phyloP scores from a whole-genome alignment of 768 basidiomycete species.

The Hortiboletus campestris region DNA sequence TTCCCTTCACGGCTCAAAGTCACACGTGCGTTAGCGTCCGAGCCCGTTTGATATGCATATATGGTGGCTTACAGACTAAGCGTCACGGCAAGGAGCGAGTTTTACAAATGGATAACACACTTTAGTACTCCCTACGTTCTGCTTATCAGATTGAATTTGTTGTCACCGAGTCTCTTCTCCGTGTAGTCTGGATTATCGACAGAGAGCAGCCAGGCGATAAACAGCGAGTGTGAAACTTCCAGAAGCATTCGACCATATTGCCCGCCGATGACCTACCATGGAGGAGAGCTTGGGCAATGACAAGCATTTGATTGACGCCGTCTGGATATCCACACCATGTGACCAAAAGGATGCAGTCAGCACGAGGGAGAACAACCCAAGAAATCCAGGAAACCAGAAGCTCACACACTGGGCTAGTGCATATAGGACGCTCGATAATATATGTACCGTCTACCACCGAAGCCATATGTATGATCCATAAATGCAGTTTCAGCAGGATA shows the following conservation, averaged over 20 bases:
- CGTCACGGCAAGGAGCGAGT: too few species aligned
- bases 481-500: too few species aligned
- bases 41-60: too few species aligned
- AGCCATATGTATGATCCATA: too few species aligned
- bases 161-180: neutral
- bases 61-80: too few species aligned
- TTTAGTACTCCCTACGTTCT: neutral
- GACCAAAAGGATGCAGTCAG: neutral
- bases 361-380: neutral
- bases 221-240: neutral
- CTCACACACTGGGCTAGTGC: too few species aligned
- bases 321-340: slow-evolving; percentile 6
- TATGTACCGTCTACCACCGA: too few species aligned
- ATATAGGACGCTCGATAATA: too few species aligned
- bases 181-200: neutral
- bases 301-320: too few species aligned
- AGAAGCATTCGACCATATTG: neutral
- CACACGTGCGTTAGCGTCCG: neutral
- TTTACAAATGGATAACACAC: neutral
- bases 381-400: neutral
- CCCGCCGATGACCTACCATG: neutral
- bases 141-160: neutral
- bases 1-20: neutral
- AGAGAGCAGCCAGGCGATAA: neutral
- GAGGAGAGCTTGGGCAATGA: neutral